A percentile compares a stretch with the other conserved stretches of the same genome.
Conservation (phyloP, 768 basidiomycete species). For the Calocera viscosa region DNA sequence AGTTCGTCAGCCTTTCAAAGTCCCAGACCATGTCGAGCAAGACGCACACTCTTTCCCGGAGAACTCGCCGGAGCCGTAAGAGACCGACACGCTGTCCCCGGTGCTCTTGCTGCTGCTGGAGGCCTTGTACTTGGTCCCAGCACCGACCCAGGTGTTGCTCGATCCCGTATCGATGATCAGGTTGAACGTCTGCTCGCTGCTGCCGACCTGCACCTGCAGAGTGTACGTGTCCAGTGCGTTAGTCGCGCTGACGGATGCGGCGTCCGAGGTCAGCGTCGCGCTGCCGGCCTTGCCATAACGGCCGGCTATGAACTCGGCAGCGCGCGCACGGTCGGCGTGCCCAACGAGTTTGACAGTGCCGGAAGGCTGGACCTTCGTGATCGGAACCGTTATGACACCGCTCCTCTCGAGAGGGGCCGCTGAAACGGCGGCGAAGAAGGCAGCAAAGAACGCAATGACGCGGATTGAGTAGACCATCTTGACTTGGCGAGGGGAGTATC, state of each 20-base stretch:
- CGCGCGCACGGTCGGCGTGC: not conserved
- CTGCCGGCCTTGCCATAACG: not conserved
- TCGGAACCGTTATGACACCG: not conserved
- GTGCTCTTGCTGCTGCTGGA: conserved; percentile 20
- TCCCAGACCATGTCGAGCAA: conserved; percentile 21
- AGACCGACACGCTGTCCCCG: conserved; percentile 15
- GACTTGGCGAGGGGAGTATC: not conserved
- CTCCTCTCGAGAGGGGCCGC: not conserved
- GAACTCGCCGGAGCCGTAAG: conserved; percentile 21
- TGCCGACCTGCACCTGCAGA: conserved; percentile 41
- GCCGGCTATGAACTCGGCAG: not conserved
- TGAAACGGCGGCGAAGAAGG: not conserved
- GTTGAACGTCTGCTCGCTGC: conserved; percentile 36
- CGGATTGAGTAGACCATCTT: not conserved
- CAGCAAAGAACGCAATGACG: not conserved
- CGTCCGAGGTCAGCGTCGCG: not conserved
- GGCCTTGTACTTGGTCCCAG: conserved; percentile 17
- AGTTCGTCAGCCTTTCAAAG: not conserved
- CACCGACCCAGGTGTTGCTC: conserved; percentile 27
- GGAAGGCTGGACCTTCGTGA: not conserved
- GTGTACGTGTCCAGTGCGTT: conserved; percentile 33
- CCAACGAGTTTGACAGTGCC: not conserved
- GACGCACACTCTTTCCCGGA: conserved; percentile 17
- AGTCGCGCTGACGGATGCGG: not conserved
- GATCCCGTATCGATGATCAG: conserved; percentile 29